phyloP scores from a whole-genome alignment of 495 filamentous ascomycete species.

The Parathielavia appendiculata region DNA sequence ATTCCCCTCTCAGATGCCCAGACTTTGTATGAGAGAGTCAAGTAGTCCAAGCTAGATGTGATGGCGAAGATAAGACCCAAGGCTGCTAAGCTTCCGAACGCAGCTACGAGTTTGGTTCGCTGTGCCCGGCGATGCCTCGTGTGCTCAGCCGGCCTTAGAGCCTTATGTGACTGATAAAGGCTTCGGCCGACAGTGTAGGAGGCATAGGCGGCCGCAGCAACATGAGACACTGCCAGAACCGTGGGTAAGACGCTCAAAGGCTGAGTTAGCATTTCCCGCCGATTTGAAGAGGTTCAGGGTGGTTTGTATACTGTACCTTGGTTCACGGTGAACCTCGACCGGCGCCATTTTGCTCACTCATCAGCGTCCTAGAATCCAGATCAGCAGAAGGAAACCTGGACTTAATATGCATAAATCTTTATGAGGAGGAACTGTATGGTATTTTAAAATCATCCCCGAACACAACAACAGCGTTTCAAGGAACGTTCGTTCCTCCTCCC shows the following conservation, averaged over 20 bases:
- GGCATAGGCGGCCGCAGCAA: constrained; percentile 34
- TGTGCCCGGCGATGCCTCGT: constrained; percentile 43
- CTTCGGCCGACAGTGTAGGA: constrained; percentile 35
- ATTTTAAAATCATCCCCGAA: not conserved
- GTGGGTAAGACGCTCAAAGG: constrained; percentile 37
- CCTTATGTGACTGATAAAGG: constrained; percentile 41
- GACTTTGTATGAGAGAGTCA: constrained; percentile 41
- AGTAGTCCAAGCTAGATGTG: constrained; percentile 35
- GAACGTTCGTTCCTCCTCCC: not conserved
- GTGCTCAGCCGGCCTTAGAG: constrained; percentile 41
- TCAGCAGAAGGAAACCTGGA: not conserved
- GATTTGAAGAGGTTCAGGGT: not conserved
- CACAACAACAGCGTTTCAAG: not conserved
- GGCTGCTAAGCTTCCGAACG: constrained; percentile 41
- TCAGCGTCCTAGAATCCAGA: not conserved
- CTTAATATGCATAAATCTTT: not conserved
- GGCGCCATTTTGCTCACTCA: constrained; percentile 30
- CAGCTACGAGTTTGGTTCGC: constrained; percentile 36
- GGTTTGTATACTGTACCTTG: constrained; percentile 26
- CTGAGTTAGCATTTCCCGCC: not conserved
- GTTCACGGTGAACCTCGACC: constrained; percentile 27
- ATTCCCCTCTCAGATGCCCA: constrained; percentile 47
- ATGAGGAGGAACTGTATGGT: not conserved
- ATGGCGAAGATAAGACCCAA: constrained; percentile 35
- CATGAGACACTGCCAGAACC: constrained; percentile 32